Evolutionary conservation across 1,139 yeast genomes (phyloP).

Genomic region (Magnusiomyces suaveolens): DNA sequence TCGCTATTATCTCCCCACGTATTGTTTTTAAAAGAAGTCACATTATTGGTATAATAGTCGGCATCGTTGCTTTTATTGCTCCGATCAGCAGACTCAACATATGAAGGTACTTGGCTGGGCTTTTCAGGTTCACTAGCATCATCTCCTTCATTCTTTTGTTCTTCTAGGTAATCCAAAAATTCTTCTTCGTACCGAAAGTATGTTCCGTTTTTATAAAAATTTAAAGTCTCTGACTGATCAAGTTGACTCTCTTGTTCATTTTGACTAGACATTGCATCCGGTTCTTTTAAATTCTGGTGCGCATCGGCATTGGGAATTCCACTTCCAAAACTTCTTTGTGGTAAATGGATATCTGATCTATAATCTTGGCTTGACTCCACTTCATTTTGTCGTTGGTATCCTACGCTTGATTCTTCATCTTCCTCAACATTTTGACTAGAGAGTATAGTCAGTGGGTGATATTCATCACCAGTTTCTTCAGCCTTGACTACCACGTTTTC

Average conservation of each 20-base stretch:
- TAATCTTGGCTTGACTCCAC: too few relatives aligned
- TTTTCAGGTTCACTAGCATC: background rate
- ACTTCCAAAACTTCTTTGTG: too few relatives aligned
- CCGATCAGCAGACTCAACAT: background rate
- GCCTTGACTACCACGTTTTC: too few relatives aligned
- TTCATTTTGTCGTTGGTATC: too few relatives aligned
- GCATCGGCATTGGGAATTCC: too few relatives aligned
- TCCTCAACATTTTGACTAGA: too few relatives aligned
- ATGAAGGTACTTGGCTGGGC: background rate
- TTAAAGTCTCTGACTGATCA: background rate
- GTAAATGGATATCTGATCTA: too few relatives aligned
- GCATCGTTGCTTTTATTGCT: too few relatives aligned
- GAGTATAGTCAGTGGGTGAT: too few relatives aligned
- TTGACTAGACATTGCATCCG: background rate
- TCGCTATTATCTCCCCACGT: background rate
- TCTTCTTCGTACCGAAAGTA: background rate
- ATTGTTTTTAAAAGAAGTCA: background rate
- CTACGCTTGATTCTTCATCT: too few relatives aligned
- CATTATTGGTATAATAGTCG: too few relatives aligned
- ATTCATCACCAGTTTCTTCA: too few relatives aligned
- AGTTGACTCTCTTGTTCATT: background rate
- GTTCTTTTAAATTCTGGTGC: background rate
- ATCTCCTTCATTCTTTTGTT: background rate
- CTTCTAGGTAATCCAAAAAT: background rate
- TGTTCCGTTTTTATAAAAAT: background rate